phyloP scores from a whole-genome alignment of 352 stramenopile species.

The Phytophthora idaei region DNA sequence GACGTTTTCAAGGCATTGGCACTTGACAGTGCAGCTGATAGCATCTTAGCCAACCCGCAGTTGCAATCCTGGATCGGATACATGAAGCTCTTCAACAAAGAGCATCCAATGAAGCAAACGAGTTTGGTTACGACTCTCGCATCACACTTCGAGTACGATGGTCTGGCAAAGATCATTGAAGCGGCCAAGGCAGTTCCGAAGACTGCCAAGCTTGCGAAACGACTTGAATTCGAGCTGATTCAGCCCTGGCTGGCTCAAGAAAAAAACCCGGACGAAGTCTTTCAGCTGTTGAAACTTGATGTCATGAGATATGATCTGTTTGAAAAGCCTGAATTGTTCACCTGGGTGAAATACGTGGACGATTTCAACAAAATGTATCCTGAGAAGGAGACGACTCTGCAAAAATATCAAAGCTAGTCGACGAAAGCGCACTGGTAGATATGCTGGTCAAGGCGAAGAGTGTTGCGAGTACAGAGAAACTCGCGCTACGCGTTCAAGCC shows the following conservation, averaged over 20 bases:
- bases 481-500: conserved; percentile 10
- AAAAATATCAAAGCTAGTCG: background rate
- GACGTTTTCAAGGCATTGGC: background rate
- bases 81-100: conserved; percentile 20
- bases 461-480: conserved; percentile 5
- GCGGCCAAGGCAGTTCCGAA: conserved; percentile 3
- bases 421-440: background rate
- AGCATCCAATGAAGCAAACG: conserved; percentile 6
- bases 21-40: conserved; percentile 7
- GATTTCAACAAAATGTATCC: conserved; percentile 16
- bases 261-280: background rate
- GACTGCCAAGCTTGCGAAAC: background rate
- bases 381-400: conserved; percentile 1
- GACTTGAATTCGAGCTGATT: background rate
- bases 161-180: conserved; percentile 15
- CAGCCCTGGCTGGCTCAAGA: conserved; percentile 3
- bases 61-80: conserved; percentile 12
- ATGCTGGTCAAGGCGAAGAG: conserved; percentile 17
- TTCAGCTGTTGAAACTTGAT: conserved; percentile 15
- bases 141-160: conserved; percentile 4
- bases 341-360: conserved; percentile 18
- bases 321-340: conserved; percentile 7
- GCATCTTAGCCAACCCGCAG: background rate
- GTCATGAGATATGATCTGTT: conserved; percentile 6
- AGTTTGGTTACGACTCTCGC: conserved; percentile 17